Evolutionary conservation across 495 filamentous ascomycete genomes (phyloP).

Genomic region (Penicillium argentinense): DNA sequence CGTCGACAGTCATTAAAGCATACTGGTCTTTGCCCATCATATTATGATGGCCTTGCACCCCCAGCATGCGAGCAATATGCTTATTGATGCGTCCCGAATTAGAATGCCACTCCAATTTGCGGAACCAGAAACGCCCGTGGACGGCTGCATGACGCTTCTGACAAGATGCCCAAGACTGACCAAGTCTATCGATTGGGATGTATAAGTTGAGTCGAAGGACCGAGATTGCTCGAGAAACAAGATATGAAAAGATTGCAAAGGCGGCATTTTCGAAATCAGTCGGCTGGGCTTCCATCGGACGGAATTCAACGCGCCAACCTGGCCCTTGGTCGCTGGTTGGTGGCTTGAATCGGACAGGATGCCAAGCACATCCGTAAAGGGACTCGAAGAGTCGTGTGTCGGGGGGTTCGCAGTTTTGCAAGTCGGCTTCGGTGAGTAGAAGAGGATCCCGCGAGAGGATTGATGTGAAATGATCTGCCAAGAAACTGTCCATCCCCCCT

Average conservation of each 20-base stretch:
- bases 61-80: too few relatives aligned
- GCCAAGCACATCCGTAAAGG: conserved; percentile 88
- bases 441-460: conserved; percentile 90
- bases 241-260: conserved; percentile 82
- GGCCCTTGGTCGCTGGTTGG: conserved; percentile 66
- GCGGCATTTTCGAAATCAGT: conserved; percentile 94
- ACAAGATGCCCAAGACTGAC: conserved; percentile 87
- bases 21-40: background rate
- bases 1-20: conserved; percentile 71
- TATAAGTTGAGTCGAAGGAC: conserved; percentile 89
- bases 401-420: conserved; percentile 68
- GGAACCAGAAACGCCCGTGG: conserved; percentile 74
- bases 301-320: conserved; percentile 90
- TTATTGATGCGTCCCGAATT: conserved; percentile 28
- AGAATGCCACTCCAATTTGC: conserved; percentile 28
- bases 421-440: conserved; percentile 81
- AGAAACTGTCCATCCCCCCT: conserved; percentile 82
- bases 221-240: conserved; percentile 81
- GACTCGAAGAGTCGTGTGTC: conserved; percentile 89
- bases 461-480: conserved; percentile 91
- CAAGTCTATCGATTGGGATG: conserved; percentile 65
- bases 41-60: background rate
- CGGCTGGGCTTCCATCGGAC: conserved; percentile 90
- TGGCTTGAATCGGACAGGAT: conserved; percentile 93
- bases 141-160: conserved; percentile 77